Percentiles rank a stretch among this genome's conserved stretches.
These are phyloP conservation scores for Phytophthora cactorum DNA, from an alignment of 352 stramenopile species.

Conservation along the genomic window DNA sequence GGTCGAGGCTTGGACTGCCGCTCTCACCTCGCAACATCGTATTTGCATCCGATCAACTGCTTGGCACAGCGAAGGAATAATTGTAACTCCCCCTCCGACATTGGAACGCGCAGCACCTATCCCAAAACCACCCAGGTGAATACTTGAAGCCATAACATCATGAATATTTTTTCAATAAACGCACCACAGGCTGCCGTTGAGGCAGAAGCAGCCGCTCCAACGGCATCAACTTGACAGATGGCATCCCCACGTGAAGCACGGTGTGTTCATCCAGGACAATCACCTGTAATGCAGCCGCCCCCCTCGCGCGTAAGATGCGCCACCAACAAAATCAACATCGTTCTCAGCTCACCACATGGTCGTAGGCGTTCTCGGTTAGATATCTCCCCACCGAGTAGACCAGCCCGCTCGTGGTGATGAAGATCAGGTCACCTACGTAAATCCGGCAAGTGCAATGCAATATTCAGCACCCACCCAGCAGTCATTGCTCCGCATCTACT, in stretches of 20 bases:
- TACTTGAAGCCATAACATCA: no score
- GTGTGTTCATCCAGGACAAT: conserved; percentile 66
- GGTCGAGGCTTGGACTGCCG: neutral
- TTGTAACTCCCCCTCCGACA: conserved; percentile 49
- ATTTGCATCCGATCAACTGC: conserved; percentile 68
- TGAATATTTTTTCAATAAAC: neutral
- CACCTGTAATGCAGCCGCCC: conserved; percentile 35
- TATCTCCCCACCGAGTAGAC: conserved; percentile 72
- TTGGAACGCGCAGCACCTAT: conserved; percentile 64
- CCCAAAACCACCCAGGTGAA: neutral
- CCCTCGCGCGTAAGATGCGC: conserved; percentile 1
- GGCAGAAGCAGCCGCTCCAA: conserved; percentile 70
- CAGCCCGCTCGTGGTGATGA: conserved; percentile 78
- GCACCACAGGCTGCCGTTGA: conserved; percentile 73
- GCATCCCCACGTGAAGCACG: conserved; percentile 74
- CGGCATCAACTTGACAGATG: conserved; percentile 58
- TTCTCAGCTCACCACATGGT: conserved; percentile 60
- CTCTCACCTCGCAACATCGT: conserved; percentile 68
- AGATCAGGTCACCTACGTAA: conserved; percentile 72
- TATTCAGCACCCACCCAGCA: neutral
- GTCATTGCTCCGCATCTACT: neutral
- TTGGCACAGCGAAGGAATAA: conserved; percentile 67
- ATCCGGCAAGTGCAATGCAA: neutral
- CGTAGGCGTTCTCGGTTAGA: conserved; percentile 71
- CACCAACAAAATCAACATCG: neutral